phyloP scores from a whole-genome alignment of 805 yeast species.

The Saccharomycopsis capsularis region DNA sequence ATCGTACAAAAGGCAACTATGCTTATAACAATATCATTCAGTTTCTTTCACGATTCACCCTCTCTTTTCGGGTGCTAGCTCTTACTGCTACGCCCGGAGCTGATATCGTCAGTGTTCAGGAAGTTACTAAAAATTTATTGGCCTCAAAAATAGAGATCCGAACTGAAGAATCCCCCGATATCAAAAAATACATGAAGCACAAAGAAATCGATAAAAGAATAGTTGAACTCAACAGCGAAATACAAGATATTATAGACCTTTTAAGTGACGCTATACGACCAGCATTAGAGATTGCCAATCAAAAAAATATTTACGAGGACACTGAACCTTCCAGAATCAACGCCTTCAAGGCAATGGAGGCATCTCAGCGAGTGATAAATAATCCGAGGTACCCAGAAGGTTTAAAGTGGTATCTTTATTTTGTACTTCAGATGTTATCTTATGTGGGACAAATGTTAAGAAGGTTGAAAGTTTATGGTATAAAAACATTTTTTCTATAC shows the following conservation, averaged over 20 bases:
- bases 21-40: slow-evolving; percentile 81
- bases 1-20: slow-evolving; percentile 83
- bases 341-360: slow-evolving; percentile 64
- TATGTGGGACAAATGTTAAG: slow-evolving; percentile 67
- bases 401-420: slow-evolving; percentile 64
- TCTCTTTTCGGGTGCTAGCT: slow-evolving; percentile 70
- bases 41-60: slow-evolving; percentile 53
- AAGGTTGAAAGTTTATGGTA: slow-evolving; percentile 74
- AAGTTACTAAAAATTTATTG: slow-evolving; percentile 61
- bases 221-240: slow-evolving; percentile 48
- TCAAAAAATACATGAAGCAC: slow-evolving; percentile 66
- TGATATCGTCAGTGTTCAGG: slow-evolving; percentile 81
- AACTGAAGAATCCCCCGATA: slow-evolving; percentile 78
- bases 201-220: slow-evolving; percentile 55
- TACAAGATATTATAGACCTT: slow-evolving; percentile 46
- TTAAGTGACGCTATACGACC: slow-evolving; percentile 65
- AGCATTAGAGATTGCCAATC: slow-evolving; percentile 53
- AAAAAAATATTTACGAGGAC: slow-evolving; percentile 53
- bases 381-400: slow-evolving; percentile 59
- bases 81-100: slow-evolving; percentile 96
- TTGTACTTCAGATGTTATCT: slow-evolving; percentile 53
- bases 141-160: slow-evolving; percentile 79
- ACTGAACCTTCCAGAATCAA: slow-evolving; percentile 63
- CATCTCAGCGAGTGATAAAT: slow-evolving; percentile 48
- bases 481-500: slow-evolving; percentile 65